These are phyloP conservation scores for Pelargonium myrrhifolium DNA, from an alignment of 441 rosid species.

Conservation along the genomic window DNA sequence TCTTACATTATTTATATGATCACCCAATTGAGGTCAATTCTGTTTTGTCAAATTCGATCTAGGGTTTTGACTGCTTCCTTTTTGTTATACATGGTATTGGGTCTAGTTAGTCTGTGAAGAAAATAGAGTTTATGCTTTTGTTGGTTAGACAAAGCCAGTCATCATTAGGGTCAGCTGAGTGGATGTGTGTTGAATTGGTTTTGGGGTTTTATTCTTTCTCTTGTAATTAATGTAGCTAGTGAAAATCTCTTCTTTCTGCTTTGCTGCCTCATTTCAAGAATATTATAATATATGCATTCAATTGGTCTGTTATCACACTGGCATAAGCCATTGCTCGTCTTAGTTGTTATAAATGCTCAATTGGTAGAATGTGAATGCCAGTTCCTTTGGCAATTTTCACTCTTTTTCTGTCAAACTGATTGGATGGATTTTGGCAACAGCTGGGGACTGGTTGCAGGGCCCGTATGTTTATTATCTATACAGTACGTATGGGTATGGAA, in stretches of 20 bases:
- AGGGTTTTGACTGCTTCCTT: neutral
- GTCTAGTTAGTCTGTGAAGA: neutral
- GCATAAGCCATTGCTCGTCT: no score
- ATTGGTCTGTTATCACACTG: no score
- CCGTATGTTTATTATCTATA: constrained; percentile 92
- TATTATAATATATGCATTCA: no score
- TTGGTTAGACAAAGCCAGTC: neutral
- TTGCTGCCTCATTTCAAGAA: neutral
- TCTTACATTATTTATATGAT: no score
- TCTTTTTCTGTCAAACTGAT: neutral
- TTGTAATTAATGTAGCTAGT: neutral
- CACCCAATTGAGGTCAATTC: neutral
- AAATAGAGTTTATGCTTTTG: neutral
- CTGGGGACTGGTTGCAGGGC: constrained; percentile 99
- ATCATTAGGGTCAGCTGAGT: no score
- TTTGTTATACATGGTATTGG: neutral
- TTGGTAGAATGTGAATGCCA: neutral
- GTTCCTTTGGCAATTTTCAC: neutral
- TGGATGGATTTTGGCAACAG: constrained; percentile 35
- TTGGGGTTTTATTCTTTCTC: neutral
- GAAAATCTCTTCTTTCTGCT: neutral
- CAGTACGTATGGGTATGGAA: constrained; percentile 71
- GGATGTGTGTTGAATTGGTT: neutral
- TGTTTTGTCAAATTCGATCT: neutral
- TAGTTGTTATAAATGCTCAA: neutral